Evolutionary conservation across 2,329 filamentous ascomycete species (phyloP).

Genomic region (Fusarium penzigii): DNA sequence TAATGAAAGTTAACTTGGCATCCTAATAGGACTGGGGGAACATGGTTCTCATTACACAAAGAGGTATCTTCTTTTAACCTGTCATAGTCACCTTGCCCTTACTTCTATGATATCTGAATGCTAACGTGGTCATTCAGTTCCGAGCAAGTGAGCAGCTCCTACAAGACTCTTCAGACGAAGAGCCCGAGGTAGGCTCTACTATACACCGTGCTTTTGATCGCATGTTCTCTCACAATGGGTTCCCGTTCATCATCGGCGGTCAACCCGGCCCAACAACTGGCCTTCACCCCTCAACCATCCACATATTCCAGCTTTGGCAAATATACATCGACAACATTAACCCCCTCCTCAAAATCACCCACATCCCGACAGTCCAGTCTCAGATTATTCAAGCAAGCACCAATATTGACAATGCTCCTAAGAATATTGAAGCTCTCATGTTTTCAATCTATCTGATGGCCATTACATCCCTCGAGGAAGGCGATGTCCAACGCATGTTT

Average conservation of each 20-base stretch:
- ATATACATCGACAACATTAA: conserved; percentile 70
- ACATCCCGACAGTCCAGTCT: conserved; percentile 65
- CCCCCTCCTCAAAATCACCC: conserved; percentile 67
- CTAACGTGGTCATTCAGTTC: conserved; percentile 40
- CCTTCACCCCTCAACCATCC: conserved; percentile 55
- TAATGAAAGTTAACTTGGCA: conserved; percentile 8
- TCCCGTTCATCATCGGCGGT: conserved; percentile 57
- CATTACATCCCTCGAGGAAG: conserved; percentile 58
- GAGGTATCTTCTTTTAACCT: conserved; percentile 41
- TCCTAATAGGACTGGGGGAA: conserved; percentile 15
- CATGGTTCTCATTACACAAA: conserved; percentile 54
- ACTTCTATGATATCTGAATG: neutral
- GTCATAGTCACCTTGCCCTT: neutral
- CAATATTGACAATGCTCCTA: conserved; percentile 53
- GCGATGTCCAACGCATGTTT: conserved; percentile 56
- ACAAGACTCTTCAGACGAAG: conserved; percentile 59
- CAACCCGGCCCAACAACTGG: conserved; percentile 44
- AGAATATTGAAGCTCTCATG: conserved; percentile 65
- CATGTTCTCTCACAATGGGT: conserved; percentile 59
- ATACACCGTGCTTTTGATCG: conserved; percentile 61
- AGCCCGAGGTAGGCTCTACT: conserved; percentile 52
- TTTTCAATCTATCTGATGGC: conserved; percentile 65
- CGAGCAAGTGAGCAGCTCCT: conserved; percentile 49
- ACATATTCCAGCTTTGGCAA: conserved; percentile 68
- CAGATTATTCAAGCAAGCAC: conserved; percentile 63